phyloP scores from a whole-genome alignment of 305 asterid genomes.

The Rubia balearica region DNA sequence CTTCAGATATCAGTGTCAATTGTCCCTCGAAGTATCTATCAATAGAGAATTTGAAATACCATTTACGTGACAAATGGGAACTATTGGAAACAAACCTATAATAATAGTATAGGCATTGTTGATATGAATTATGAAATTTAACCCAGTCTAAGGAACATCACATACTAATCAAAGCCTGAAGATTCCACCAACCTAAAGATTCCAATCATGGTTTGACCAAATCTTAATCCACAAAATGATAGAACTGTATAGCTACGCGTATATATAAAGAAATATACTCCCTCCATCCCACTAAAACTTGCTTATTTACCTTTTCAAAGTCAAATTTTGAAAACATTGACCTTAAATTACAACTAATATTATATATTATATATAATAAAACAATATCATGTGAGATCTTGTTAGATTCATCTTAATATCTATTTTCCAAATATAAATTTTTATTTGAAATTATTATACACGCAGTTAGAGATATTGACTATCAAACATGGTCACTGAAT shows the following conservation, averaged over 20 bases:
- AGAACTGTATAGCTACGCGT: background rate
- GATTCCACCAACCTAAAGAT: background rate
- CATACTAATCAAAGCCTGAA: background rate
- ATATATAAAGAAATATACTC: too few species aligned
- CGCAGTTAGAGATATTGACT: too few species aligned
- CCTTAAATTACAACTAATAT: too few species aligned
- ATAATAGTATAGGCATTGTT: background rate
- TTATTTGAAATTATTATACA: too few species aligned
- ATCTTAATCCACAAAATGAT: background rate
- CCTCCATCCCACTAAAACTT: too few species aligned
- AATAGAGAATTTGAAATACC: conserved; percentile 6
- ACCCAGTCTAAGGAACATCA: background rate
- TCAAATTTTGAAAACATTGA: too few species aligned
- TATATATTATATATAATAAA: too few species aligned
- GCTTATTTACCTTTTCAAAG: too few species aligned
- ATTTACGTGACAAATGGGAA: background rate
- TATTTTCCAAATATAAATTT: too few species aligned
- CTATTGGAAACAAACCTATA: background rate
- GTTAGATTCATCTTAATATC: too few species aligned
- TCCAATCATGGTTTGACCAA: background rate
- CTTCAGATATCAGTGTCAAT: conserved; percentile 52
- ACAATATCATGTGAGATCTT: too few species aligned
- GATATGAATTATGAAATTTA: background rate
- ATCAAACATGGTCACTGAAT: too few species aligned
- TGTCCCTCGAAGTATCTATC: conserved; percentile 89